Percentiles rank a stretch among this genome's conserved stretches.
Evolutionary conservation across 306 rosid genomes (phyloP).

Genomic region (Argentina anserina): DNA sequence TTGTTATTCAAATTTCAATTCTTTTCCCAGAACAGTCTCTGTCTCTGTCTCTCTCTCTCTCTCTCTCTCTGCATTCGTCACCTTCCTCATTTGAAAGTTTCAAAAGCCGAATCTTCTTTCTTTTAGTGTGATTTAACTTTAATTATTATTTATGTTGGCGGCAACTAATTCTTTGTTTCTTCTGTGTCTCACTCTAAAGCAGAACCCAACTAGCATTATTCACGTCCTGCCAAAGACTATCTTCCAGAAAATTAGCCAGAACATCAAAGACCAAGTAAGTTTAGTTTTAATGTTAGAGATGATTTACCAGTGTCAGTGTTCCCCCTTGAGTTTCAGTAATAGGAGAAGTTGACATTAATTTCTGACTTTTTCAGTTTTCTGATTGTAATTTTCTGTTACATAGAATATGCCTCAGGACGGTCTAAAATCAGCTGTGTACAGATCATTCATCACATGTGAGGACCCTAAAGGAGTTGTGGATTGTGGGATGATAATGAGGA

Average conservation of each 20-base stretch:
- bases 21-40: background rate
- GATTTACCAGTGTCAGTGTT: constrained; percentile 5
- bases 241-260: constrained; percentile 24
- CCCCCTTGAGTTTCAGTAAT: constrained; percentile 14
- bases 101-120: constrained; percentile 31
- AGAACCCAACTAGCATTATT: constrained; percentile 33
- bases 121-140: constrained; percentile 14
- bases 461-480: constrained; percentile 90
- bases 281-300: constrained; percentile 19
- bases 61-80: background rate
- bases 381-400: constrained; percentile 28
- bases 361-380: constrained; percentile 32
- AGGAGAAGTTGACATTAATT: constrained; percentile 27
- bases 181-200: constrained; percentile 25
- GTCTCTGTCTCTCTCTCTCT: too few species aligned
- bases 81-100: constrained; percentile 30
- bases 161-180: constrained; percentile 43
- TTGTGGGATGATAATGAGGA: constrained; percentile 57
- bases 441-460: constrained; percentile 76
- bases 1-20: constrained; percentile 4
- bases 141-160: constrained; percentile 16
- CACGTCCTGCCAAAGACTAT: constrained; percentile 51
- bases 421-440: constrained; percentile 56
- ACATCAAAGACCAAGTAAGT: constrained; percentile 39
- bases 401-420: constrained; percentile 60